A percentile compares a stretch with the other conserved stretches of the same genome.
phyloP scores from a whole-genome alignment of 768 basidiomycete genomes.

The Amanita rimosa region DNA sequence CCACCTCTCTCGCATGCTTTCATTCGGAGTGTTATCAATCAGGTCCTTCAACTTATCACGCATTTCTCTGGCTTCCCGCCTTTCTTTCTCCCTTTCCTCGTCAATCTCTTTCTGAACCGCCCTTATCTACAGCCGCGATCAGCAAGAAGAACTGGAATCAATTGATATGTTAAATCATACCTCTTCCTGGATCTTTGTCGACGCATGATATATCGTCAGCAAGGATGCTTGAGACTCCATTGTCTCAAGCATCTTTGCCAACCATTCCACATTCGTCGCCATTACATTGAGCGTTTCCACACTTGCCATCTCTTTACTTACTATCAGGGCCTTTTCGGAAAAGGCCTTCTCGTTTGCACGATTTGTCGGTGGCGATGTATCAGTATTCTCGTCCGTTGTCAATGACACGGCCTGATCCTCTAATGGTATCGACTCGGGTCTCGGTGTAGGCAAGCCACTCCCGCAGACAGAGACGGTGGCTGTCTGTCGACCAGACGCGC shows the following conservation, averaged over 20 bases:
- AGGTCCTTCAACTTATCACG: constrained; percentile 22
- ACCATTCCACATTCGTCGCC: background rate
- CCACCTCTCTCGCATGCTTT: constrained; percentile 26
- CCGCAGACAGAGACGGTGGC: background rate
- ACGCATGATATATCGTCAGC: constrained; percentile 30
- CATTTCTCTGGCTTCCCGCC: constrained; percentile 23
- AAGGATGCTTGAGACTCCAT: constrained; percentile 34
- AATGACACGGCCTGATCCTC: background rate
- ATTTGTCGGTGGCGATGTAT: background rate
- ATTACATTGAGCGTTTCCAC: background rate
- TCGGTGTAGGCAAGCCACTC: background rate
- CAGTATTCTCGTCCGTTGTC: background rate
- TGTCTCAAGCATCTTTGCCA: constrained; percentile 28
- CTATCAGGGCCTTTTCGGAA: background rate
- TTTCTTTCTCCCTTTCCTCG: constrained; percentile 27
- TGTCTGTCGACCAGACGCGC: background rate
- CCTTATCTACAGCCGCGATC: constrained; percentile 24
- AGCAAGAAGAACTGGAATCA: background rate
- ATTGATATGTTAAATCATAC: constrained; percentile 19
- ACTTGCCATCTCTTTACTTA: background rate
- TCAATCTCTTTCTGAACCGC: constrained; percentile 24
- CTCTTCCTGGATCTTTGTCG: constrained; percentile 32
- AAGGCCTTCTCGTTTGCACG: background rate
- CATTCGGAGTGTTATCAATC: constrained; percentile 30
- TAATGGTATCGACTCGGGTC: background rate